A percentile compares a stretch with the other conserved stretches of the same genome.
phyloP scores from a whole-genome alignment of 2,329 filamentous ascomycete species.

The Fusarium gaditjirri region DNA sequence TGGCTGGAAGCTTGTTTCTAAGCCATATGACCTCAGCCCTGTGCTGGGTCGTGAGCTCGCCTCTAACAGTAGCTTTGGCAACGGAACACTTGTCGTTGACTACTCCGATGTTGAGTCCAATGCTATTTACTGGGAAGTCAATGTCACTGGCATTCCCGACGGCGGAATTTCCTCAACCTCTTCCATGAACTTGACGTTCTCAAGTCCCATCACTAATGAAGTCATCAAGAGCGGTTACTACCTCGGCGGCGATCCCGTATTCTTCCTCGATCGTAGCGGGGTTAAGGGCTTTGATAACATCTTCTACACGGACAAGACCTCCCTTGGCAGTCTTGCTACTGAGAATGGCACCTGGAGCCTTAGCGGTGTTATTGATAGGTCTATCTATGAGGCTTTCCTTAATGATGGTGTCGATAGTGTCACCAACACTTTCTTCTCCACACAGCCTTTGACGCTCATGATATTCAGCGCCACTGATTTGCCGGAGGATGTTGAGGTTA shows the following conservation, averaged over 20 bases:
- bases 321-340: slow-evolving; percentile 29
- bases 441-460: slow-evolving; percentile 42
- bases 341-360: slow-evolving; percentile 41
- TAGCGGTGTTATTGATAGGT: slow-evolving; percentile 50
- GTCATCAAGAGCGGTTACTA: slow-evolving; percentile 43
- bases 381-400: slow-evolving; percentile 50
- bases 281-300: slow-evolving; percentile 45
- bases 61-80: slow-evolving; percentile 56
- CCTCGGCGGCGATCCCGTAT: slow-evolving; percentile 41
- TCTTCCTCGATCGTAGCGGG: slow-evolving; percentile 47
- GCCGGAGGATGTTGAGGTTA: slow-evolving; percentile 34
- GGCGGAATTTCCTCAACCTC: slow-evolving; percentile 30
- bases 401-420: slow-evolving; percentile 49
- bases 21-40: slow-evolving; percentile 60
- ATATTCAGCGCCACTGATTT: slow-evolving; percentile 32
- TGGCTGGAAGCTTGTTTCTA: slow-evolving; percentile 62
- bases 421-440: slow-evolving; percentile 47
- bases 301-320: slow-evolving; percentile 50
- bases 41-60: slow-evolving; percentile 59
- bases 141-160: slow-evolving; percentile 55
- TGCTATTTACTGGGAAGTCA: slow-evolving; percentile 65
- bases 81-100: slow-evolving; percentile 60
- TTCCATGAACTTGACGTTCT: slow-evolving; percentile 46
- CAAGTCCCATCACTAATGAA: slow-evolving; percentile 42
- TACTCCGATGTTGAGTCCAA: slow-evolving; percentile 55